A percentile compares a stretch with the other conserved stretches of the same genome.
These are phyloP conservation scores for Zygosaccharomyces siamensis DNA, from an alignment of 805 yeast species.

Conservation along the genomic window DNA sequence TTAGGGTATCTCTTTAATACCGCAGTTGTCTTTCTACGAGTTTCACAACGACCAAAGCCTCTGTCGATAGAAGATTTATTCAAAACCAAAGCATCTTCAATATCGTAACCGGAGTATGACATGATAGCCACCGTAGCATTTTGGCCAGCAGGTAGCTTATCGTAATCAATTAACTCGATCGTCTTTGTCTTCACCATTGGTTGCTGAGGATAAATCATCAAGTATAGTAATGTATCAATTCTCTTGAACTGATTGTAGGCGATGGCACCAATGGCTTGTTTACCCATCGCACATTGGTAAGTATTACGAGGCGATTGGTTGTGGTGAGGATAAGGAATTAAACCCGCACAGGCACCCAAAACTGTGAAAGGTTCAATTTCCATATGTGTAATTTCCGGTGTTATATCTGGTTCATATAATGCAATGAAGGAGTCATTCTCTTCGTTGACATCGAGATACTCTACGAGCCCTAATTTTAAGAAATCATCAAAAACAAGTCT, in stretches of 20 bases:
- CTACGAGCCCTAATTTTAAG: constrained; percentile 78
- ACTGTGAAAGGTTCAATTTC: constrained; percentile 98
- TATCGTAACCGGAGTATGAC: constrained; percentile 99
- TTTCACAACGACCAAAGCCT: constrained; percentile 98
- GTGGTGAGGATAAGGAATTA: constrained; percentile 99
- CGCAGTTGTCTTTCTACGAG: constrained; percentile 84
- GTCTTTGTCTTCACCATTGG: constrained; percentile 99
- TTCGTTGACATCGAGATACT: constrained; percentile 94
- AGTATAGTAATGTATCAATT: constrained; percentile 86
- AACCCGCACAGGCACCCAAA: constrained; percentile 96
- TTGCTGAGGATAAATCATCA: constrained; percentile 98
- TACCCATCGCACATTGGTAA: constrained; percentile 99
- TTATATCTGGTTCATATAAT: constrained; percentile 66
- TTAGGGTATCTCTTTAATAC: constrained; percentile 87
- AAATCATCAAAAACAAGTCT: constrained; percentile 88
- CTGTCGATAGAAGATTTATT: constrained; percentile 92
- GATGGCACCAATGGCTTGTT: constrained; percentile 99
- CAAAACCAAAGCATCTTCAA: constrained; percentile 94
- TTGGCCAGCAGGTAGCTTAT: constrained; percentile 97
- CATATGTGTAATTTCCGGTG: constrained; percentile 67
- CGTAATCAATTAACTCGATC: constrained; percentile 90
- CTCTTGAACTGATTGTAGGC: constrained; percentile 95
- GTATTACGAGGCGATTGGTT: constrained; percentile 99
- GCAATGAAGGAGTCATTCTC: constrained; percentile 94
- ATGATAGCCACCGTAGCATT: constrained; percentile 98